phyloP scores from a whole-genome alignment of 805 yeast genomes.

The Suhomyces sp. region DNA sequence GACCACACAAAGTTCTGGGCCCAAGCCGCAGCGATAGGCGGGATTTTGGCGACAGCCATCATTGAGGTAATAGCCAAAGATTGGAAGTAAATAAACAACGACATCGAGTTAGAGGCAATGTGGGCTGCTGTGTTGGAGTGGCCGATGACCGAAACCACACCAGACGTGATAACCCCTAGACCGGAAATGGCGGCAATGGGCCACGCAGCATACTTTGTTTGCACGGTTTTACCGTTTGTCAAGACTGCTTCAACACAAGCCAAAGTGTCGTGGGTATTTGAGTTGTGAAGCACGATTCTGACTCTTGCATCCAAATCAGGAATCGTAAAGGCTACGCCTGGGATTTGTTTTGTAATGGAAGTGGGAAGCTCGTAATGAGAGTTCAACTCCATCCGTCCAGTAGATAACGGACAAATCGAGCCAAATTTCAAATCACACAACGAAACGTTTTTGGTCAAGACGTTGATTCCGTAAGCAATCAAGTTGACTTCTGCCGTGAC shows the following conservation, averaged over 20 bases:
- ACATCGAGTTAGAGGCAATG: constrained; percentile 93
- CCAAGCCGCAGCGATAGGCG: constrained; percentile 98
- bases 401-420: constrained; percentile 72
- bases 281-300: constrained; percentile 55
- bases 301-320: constrained; percentile 96
- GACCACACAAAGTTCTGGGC: constrained; percentile 96
- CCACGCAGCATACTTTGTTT: constrained; percentile 69
- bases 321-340: constrained; percentile 80
- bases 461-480: constrained; percentile 77
- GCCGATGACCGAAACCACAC: constrained; percentile 81
- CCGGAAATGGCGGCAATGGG: constrained; percentile 92
- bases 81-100: constrained; percentile 92
- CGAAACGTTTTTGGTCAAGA: constrained; percentile 51
- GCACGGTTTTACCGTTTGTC: constrained; percentile 89
- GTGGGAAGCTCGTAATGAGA: constrained; percentile 45
- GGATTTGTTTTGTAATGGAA: constrained; percentile 53
- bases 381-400: constrained; percentile 80
- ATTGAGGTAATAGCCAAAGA: constrained; percentile 85
- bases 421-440: constrained; percentile 55
- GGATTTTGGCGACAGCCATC: constrained; percentile 91
- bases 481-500: constrained; percentile 64
- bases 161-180: constrained; percentile 82
- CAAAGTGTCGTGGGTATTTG: constrained; percentile 45
- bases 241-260: constrained; percentile 93
- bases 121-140: constrained; percentile 93